A percentile compares a stretch with the other conserved stretches of the same genome.
phyloP scores from a whole-genome alignment of 352 stramenopile species.

The Globisporangium nodosum region DNA sequence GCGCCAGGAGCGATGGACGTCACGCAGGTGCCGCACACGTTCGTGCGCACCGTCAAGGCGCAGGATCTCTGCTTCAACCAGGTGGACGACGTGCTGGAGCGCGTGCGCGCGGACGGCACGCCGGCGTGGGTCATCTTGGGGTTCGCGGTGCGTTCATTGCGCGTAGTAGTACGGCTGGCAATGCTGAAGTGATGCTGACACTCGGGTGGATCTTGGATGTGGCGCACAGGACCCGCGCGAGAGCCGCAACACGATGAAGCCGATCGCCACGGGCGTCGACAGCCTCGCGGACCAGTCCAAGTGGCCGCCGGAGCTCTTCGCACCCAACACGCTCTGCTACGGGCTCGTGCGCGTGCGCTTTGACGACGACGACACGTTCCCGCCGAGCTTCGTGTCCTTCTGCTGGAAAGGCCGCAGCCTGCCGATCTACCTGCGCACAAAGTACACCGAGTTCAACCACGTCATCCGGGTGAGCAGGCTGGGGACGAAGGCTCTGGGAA shows the following conservation, averaged over 20 bases:
- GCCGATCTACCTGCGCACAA: constrained; percentile 80
- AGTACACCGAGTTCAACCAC: constrained; percentile 87
- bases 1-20: constrained; percentile 17
- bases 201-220: not conserved
- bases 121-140: constrained; percentile 71
- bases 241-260: constrained; percentile 77
- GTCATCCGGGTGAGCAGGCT: constrained; percentile 60
- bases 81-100: constrained; percentile 63
- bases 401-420: constrained; percentile 87
- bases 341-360: constrained; percentile 70
- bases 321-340: constrained; percentile 75
- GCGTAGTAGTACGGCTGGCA: not conserved
- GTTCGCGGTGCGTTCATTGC: constrained; percentile 49
- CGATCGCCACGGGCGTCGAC: constrained; percentile 57
- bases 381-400: constrained; percentile 75
- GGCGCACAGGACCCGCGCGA: constrained; percentile 55
- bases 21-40: constrained; percentile 69
- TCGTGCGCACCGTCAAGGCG: constrained; percentile 78
- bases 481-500: too few relatives aligned
- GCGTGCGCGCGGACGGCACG: constrained; percentile 57
- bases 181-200: not conserved
- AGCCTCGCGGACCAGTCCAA: constrained; percentile 62
- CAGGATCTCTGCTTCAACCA: constrained; percentile 74
- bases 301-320: constrained; percentile 78
- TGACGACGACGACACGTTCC: constrained; percentile 52